Base-by-base conservation (phyloP, 208 protist species). In the Strigomonas oncopelti region DNA sequence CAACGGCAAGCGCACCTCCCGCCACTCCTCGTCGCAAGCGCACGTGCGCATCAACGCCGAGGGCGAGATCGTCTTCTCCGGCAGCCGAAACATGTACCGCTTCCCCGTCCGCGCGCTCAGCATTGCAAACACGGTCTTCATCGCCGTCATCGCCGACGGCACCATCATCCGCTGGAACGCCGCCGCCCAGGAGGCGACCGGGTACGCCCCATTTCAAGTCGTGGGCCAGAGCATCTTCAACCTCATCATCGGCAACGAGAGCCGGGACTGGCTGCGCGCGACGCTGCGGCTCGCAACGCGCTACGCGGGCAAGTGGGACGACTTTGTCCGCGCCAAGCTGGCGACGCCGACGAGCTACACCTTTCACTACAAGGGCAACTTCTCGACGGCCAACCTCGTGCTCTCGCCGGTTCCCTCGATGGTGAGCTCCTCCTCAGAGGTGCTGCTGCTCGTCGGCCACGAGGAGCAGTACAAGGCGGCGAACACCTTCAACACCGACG, bases 81-180 rank as follows among this genome's bases (percentile, higher is more conserved):
- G 87, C 52, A 91, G 89, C 63, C 74, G 74, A 24, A 87, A 92
- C 69, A 54, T 90, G 25, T 95, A 92, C 76, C 85, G 85, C 56
- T 95, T 95, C 75, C 78, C 83, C 22, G 61, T 78, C 1, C 55
- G 78, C 20, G 82, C 84, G 28, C 69, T 95, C 36, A 67, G 68
- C 7, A 27, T 77, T 16, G 81, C 67, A 55, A 75, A 83, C 55
- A 87, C 31, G 31, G 84, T 93, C 45, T 52, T 91, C 18, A 87
- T 95, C 54, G 81, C 77, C 42, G 80, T 93, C 32, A 75, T 95
- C 14, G 75, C 76, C 28, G 87, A 95, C 65, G 90, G 90, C 65
- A 91, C 85, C n/a, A 86, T 95, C 55, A 90, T 93, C 56, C 90
- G 86, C 7, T 95, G 90, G 87, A 95, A 92, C 75, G 53, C 61